Evolutionary conservation across 2,329 filamentous ascomycete species (phyloP).

Genomic region (Colletotrichum trifolii): DNA sequence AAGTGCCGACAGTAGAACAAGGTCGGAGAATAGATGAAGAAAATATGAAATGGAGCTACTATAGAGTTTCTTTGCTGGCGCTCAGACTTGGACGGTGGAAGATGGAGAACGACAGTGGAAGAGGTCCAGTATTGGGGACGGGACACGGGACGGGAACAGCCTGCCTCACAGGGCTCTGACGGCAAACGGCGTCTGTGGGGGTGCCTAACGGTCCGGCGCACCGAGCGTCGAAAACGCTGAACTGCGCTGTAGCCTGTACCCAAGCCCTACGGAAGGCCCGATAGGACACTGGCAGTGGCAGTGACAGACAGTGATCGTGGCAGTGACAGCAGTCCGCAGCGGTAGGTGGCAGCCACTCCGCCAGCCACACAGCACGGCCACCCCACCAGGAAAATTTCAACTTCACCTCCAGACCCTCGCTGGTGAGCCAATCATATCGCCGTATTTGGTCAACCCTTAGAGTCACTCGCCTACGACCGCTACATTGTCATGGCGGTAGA

Average conservation of each 20-base stretch:
- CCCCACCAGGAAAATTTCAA: conserved; percentile 38
- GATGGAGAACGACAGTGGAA: neutral
- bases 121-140: conserved; percentile 16
- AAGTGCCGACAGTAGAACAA: conserved; percentile 11
- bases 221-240: neutral
- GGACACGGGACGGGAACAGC: neutral
- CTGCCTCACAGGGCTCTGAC: neutral
- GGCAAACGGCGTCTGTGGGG: conserved; percentile 24
- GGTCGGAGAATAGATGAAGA: conserved; percentile 33
- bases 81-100: conserved; percentile 23
- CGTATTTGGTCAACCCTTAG: conserved; percentile 48
- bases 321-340: too few relatives aligned
- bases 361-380: too few relatives aligned
- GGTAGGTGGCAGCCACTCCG: too few relatives aligned
- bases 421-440: conserved; percentile 50
- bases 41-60: conserved; percentile 29
- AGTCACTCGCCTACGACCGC: conserved; percentile 39
- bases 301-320: too few relatives aligned
- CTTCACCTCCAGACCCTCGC: conserved; percentile 29
- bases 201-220: conserved; percentile 23
- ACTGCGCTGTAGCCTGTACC: conserved; percentile 31
- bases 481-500: conserved; percentile 4
- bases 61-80: conserved; percentile 29
- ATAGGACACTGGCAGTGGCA: neutral
- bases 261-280: conserved; percentile 12